A percentile compares a stretch with the other conserved stretches of the same genome.
phyloP scores from a whole-genome alignment of 2,329 filamentous ascomycete species.

The Chrysosporium queenslandicum region DNA sequence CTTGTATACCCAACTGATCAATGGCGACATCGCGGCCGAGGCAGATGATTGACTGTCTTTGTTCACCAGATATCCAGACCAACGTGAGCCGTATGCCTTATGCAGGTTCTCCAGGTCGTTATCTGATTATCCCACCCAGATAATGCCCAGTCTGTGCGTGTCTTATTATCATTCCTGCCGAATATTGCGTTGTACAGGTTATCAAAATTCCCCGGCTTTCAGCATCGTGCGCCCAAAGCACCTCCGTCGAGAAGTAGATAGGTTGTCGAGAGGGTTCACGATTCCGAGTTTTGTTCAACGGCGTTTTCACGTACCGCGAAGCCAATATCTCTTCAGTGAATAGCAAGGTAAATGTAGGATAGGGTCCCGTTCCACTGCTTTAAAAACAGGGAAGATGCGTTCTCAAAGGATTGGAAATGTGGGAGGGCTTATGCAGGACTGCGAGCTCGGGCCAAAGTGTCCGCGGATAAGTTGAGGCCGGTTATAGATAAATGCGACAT shows the following conservation, averaged over 20 bases:
- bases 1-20: neutral
- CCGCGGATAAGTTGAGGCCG: neutral
- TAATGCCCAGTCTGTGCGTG: neutral
- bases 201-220: neutral
- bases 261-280: neutral
- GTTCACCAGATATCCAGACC: neutral
- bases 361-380: no score
- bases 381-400: no score
- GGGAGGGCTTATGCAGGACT: no score
- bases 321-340: no score
- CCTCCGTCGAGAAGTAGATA: neutral
- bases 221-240: neutral
- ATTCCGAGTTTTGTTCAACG: neutral
- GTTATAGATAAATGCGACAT: neutral
- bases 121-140: neutral
- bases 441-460: no score
- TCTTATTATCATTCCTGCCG: neutral
- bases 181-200: neutral
- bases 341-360: no score
- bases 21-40: slow-evolving; percentile 3
- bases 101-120: neutral
- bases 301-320: neutral
- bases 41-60: neutral
- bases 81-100: no score
- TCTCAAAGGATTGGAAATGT: no score